Conservation (phyloP, 2,329 filamentous ascomycete genomes). For the Arthrocladium fulminans region DNA sequence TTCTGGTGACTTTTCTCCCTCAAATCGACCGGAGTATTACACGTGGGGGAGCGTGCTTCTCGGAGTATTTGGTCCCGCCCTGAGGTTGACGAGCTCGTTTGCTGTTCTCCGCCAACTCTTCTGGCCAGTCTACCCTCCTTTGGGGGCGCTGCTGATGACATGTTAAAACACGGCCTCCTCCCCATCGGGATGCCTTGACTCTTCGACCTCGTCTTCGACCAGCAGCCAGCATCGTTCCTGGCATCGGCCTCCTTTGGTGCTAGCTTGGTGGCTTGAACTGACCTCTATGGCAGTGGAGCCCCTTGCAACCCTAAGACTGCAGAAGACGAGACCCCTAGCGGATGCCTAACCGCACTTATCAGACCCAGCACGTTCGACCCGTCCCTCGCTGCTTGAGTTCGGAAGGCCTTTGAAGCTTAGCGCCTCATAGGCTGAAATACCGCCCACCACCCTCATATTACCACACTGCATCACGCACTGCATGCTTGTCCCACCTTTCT, state of each 20-base stretch:
- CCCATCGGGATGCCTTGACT: slow-evolving; percentile 1
- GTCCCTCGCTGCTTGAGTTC: slow-evolving; percentile 7
- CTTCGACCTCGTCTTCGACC: background rate
- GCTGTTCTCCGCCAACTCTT: slow-evolving; percentile 4
- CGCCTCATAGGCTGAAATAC: slow-evolving; percentile 9
- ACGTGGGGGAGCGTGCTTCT: slow-evolving; percentile 1
- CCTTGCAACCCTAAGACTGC: slow-evolving; percentile 4
- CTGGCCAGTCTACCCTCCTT: background rate
- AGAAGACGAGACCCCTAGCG: slow-evolving; percentile 3
- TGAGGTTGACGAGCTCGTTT: background rate
- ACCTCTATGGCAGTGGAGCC: background rate
- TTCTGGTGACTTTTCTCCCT: slow-evolving; percentile 3
- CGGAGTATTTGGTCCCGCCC: slow-evolving; percentile 6
- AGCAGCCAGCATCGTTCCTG: background rate
- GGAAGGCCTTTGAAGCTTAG: slow-evolving; percentile 4
- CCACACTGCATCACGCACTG: slow-evolving; percentile 9
- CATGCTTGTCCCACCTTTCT: slow-evolving; percentile 6
- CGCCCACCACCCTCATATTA: slow-evolving; percentile 11
- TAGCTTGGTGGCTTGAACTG: slow-evolving; percentile 7
- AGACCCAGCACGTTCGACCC: slow-evolving; percentile 7
- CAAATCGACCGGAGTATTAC: slow-evolving; percentile 1
- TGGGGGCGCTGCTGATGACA: background rate
- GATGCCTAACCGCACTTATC: slow-evolving; percentile 7
- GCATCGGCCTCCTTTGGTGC: background rate
- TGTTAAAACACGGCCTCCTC: background rate